Evolutionary conservation across 148 eudicot species (phyloP).

Genomic region (Rhododendron vialii): DNA sequence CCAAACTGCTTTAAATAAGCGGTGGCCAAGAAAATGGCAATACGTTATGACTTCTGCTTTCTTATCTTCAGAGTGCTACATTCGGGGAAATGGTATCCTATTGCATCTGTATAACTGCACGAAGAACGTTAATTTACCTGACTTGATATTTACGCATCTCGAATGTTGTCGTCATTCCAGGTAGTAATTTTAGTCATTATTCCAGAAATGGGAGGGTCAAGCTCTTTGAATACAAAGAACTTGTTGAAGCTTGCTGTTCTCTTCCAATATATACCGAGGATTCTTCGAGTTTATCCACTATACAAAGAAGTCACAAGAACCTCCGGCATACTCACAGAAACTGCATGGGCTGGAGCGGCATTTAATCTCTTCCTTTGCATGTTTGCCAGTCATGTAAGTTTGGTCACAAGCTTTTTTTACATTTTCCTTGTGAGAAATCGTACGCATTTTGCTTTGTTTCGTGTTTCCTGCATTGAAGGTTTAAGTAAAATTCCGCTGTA

Average conservation of each 20-base stretch:
- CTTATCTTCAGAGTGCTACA: background rate
- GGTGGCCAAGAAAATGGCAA: background rate
- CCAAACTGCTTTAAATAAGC: background rate
- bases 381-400: constrained; percentile 98
- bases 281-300: constrained; percentile 64
- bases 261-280: constrained; percentile 81
- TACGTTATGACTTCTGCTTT: background rate
- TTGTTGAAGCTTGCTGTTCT: constrained; percentile 72
- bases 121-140: constrained; percentile 13
- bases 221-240: constrained; percentile 65
- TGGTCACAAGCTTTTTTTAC: background rate
- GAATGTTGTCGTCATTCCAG: constrained; percentile 28
- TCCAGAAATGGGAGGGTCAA: constrained; percentile 55
- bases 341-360: constrained; percentile 98
- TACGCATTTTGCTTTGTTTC: constrained; percentile 21
- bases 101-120: background rate
- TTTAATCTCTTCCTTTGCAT: constrained; percentile 88
- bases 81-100: background rate
- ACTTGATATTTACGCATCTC: background rate
- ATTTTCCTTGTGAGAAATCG: background rate
- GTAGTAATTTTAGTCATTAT: constrained; percentile 55
- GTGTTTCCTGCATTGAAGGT: constrained; percentile 41
- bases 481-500: background rate
- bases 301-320: constrained; percentile 84
- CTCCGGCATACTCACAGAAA: constrained; percentile 90